Conservation (phyloP, 1,139 yeast genomes). For the Schwanniomyces etchellsii region DNA sequence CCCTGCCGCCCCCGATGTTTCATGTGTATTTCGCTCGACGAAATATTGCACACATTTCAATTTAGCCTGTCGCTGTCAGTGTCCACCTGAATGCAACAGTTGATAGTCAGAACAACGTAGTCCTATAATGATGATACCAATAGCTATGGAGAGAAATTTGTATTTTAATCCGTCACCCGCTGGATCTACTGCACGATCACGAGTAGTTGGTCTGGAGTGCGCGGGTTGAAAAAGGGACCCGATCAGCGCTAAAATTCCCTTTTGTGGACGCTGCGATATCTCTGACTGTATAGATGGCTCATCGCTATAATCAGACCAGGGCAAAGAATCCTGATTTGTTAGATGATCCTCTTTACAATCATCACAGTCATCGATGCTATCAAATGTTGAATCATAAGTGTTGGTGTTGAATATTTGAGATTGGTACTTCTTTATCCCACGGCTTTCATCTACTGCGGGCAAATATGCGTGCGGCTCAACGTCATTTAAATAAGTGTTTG, state of each 20-base stretch:
- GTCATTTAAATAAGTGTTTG: constrained; percentile 3
- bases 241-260: neutral
- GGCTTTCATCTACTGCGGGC: constrained; percentile 9
- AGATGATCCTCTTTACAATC: constrained; percentile 11
- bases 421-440: constrained; percentile 25
- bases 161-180: constrained; percentile 40
- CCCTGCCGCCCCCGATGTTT: no score
- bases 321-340: constrained; percentile 6
- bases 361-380: constrained; percentile 10
- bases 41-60: no score
- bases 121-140: constrained; percentile 40
- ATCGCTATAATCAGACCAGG: neutral
- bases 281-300: neutral
- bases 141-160: constrained; percentile 39
- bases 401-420: constrained; percentile 28
- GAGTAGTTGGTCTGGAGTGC: constrained; percentile 11
- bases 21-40: no score
- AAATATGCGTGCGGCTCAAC: neutral
- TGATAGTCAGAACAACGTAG: constrained; percentile 28
- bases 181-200: constrained; percentile 13
- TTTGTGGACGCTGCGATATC: neutral
- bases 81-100: neutral
- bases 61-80: no score
- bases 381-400: constrained; percentile 12
- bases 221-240: neutral